Evolutionary conservation across 768 basidiomycete species (phyloP), one percentile per base, ranked within the genome.

Genomic region (Hemileccinum impolitum): DNA sequence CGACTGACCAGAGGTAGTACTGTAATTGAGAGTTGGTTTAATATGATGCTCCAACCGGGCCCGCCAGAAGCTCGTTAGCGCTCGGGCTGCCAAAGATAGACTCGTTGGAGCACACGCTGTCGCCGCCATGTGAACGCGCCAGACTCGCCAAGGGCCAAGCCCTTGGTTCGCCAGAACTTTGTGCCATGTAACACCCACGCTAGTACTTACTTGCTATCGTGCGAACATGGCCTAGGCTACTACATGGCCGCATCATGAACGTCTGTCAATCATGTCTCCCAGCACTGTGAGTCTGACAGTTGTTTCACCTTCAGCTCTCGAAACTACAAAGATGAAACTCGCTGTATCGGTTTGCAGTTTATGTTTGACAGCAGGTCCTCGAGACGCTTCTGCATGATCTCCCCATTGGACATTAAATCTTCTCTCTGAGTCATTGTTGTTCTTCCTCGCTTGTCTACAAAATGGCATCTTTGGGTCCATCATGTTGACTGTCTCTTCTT

Each of bases 351-450:
- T 47, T 43, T 36, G 47, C 42, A 14, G 10, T 43, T 18, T 32
- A 45, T n/a, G 26, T 40, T 45, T 42, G 66, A 67, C 55, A 38
- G 59, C 47, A 55, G 66, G 66, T 62, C 63, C 19, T 38, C 12
- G 4, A 35, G 64, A 53, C 58, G 68, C 64, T 66, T 36, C 60
- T 56, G 53, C 36, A 53, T 64, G 66, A 68, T 57, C 23, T 57
- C 47, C 54, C 56, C 18, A 57, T 55, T 47, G 26, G 58, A 59
- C 56, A 55, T 12, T 5, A 6, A 47, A 68, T 68, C 66, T 68
- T 68, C 66, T 68, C 68, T 69, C 68, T 69, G 66, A 67, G 30
- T 46, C 28, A 11, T 49, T 18, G 19, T 36, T 45, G 4, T 39
- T 35, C n/a, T 15, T 32, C 31, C 2, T 26, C n/a, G n/a, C n/a